Evolutionary conservation across 192 early-diverging fungal species (phyloP).

Genomic region (Haplosporangium gracile): DNA sequence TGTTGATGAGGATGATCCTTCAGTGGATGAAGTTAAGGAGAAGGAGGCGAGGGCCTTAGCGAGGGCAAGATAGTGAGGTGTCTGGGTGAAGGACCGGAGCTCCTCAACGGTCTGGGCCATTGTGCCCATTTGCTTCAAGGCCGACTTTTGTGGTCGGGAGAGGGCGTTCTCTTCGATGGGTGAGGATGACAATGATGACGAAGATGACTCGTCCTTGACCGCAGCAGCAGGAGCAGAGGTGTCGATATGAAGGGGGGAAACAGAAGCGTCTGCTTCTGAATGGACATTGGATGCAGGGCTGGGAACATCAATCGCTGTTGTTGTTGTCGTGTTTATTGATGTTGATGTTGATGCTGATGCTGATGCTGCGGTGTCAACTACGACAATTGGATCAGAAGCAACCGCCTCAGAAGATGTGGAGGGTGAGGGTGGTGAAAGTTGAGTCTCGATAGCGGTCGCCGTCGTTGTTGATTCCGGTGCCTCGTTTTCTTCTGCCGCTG

Average conservation of each 20-base stretch:
- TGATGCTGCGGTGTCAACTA: neutral
- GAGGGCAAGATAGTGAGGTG: conserved; percentile 24
- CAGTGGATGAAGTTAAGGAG: neutral
- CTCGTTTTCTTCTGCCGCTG: neutral
- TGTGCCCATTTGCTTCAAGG: conserved; percentile 34
- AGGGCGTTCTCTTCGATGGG: neutral
- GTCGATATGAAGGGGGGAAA: neutral
- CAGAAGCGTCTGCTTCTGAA: neutral
- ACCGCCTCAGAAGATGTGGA: neutral
- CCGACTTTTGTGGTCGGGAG: conserved; percentile 27
- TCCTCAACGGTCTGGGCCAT: conserved; percentile 36
- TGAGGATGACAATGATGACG: neutral
- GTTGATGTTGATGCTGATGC: neutral
- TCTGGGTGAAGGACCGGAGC: conserved; percentile 30
- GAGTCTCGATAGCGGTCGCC: neutral
- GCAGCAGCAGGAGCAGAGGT: neutral
- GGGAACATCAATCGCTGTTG: neutral
- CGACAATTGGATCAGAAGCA: neutral
- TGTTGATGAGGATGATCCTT: neutral
- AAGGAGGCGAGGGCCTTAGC: conserved; percentile 4
- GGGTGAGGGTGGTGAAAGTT: neutral
- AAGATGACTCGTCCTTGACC: neutral
- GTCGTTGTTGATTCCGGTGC: neutral
- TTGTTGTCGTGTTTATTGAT: neutral
- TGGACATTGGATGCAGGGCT: neutral